Percentiles rank a stretch among this genome's conserved stretches.
These are phyloP conservation scores for Sporothrix pseudoabietina DNA, from an alignment of 2,329 filamentous ascomycete species.

Conservation along the genomic window DNA sequence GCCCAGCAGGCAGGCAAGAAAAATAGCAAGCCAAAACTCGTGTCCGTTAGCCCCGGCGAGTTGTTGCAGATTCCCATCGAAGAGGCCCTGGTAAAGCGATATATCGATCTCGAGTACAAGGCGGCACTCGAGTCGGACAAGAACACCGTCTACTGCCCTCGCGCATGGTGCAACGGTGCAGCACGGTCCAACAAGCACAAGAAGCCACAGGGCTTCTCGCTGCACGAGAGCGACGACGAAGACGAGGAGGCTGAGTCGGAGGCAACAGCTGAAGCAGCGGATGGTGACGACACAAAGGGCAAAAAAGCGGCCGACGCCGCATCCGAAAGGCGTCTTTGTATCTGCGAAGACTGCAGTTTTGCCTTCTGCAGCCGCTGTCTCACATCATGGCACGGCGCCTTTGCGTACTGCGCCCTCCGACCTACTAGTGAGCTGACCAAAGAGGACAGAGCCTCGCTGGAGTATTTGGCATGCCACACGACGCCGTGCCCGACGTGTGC, in stretches of 20 bases:
- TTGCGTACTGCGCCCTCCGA: constrained; percentile 67
- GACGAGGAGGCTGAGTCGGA: constrained; percentile 45
- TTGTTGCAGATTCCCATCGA: constrained; percentile 74
- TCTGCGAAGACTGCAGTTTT: constrained; percentile 86
- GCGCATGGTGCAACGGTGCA: constrained; percentile 88
- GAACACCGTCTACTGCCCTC: constrained; percentile 87
- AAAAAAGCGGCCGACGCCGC: constrained; percentile 39
- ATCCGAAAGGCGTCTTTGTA: constrained; percentile 66
- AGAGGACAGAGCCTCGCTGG: constrained; percentile 83
- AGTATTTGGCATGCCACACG: constrained; percentile 80
- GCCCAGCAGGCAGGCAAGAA: constrained; percentile 46
- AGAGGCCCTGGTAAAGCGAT: constrained; percentile 76
- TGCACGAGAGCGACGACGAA: constrained; percentile 54
- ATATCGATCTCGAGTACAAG: constrained; percentile 89
- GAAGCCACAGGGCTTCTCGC: constrained; percentile 69
- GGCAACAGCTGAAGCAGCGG: constrained; percentile 30
- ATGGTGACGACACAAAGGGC: not conserved
- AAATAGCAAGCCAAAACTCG: constrained; percentile 60
- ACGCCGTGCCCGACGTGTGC: constrained; percentile 87
- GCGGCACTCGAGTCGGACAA: constrained; percentile 89
- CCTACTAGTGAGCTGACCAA: constrained; percentile 49
- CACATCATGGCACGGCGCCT: constrained; percentile 91
- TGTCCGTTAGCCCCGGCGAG: constrained; percentile 77
- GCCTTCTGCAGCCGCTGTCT: constrained; percentile 76
- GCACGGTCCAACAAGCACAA: constrained; percentile 74